Base-by-base conservation (phyloP, 495 filamentous ascomycete genomes). In the Penicillium odoratum region DNA sequence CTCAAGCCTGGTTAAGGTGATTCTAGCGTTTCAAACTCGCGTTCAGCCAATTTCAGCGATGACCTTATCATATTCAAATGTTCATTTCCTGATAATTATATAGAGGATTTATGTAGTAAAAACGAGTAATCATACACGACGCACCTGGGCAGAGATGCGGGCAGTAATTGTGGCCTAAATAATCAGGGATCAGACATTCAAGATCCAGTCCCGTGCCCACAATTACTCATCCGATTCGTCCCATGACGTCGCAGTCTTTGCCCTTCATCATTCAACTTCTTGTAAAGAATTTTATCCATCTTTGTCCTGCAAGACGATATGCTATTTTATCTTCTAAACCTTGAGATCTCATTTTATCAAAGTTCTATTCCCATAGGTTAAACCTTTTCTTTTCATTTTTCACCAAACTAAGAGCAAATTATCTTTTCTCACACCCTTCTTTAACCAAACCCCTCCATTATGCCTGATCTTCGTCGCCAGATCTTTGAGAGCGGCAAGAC, bases 401-500 rank as follows among this genome's bases (percentile, higher is more conserved):
- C 33, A 13, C 33, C 6, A 36, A 36, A 9, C 33, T 36, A 11
- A 36, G 8, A 36, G 13, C 33, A 4, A 11, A 7, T 10, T 11
- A 11, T 21, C 43, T 53, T 57, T 60, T 30, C 31, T 51, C 44
- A 40, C 58, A 55, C 52, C 58, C 26, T 53, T 55, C 30, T 59
- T 51, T 40, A 13, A 40, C 15, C 38, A n/a, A 4, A 28, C 33
- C 51, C 25, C 58, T 25, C 50, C 57, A 71, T 15, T 54, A 79
- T 79, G 76, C 76, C 74, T 21, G 77, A 80, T 65, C 83, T 97
- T 53, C 84, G 90, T 64, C 87, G 93, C 68, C 90, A 90, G 70
- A 91, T 89, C 34, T 64, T 78, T 10, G 89, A 93, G 78, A 90
- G 87, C 75, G 85, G 86, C 69, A 98, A 98, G 79, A 98, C 93